Evolutionary conservation across 148 eudicot species (phyloP), one percentile per base, ranked within the genome.

Genomic region (Rhododendron griersonianum): DNA sequence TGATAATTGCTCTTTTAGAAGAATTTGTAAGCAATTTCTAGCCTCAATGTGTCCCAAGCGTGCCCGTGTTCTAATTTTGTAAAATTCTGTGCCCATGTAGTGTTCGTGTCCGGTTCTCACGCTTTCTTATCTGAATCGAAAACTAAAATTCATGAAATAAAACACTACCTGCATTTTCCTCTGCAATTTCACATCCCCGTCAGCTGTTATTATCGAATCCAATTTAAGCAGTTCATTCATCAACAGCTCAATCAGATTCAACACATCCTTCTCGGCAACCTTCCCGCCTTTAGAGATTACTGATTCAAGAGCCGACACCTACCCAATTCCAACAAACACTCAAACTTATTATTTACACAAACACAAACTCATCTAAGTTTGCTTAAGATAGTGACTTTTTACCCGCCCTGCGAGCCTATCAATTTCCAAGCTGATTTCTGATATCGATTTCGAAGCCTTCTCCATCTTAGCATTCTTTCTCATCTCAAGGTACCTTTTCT

Each of bases 381-480:
- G 39, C 53, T 44, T 5, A 25, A 83, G 51, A 71, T 71, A 30
- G 19, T 71, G 48, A 15, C 23, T 18, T n/a, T 41, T 78, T 90
- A 96, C 99, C 97, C 92, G 95, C 15, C 91, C 89, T 25, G 92
- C 96, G 37, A 96, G 95, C 92, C 91, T 93, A 67, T 96, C 99
- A 18, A 96, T 94, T 82, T 95, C 93, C 86, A 94, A 95, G 87
- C 97, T 95, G 85, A 96, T 94, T 39, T 90, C 91, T 0, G 98
- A 95, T 30, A 96, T 89, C 5, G 91, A 86, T 87, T 94, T 96
- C 0, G 98, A 93, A 79, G 97, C 95, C 87, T 92, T 92, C 89
- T 96, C 96, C 90, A 95, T 86, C 81, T 89, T 90, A 3, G 96
- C 98, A 92, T 86, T 96, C 82, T 89, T 95, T 88, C 94, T 88